A percentile compares a stretch with the other conserved stretches of the same genome.
phyloP scores from a whole-genome alignment of 2,329 filamentous ascomycete genomes.

The Talaromyces sp. region DNA sequence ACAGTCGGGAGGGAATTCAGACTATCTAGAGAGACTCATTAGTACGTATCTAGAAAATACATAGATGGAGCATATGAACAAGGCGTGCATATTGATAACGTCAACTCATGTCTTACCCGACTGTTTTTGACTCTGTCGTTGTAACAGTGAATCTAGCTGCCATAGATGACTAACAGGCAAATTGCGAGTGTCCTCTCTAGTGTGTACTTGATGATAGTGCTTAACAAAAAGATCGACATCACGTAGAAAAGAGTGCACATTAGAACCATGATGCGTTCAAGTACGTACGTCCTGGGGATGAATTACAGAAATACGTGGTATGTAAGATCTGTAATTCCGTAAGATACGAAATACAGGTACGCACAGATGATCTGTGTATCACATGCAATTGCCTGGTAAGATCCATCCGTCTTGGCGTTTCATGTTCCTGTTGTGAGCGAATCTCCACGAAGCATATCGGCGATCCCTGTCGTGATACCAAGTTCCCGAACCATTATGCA shows the following conservation, averaged over 20 bases:
- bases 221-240: neutral
- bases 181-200: neutral
- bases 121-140: neutral
- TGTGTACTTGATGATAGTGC: neutral
- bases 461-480: slow-evolving; percentile 3
- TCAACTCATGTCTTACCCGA: neutral
- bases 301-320: neutral
- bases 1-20: neutral
- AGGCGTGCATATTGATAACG: neutral
- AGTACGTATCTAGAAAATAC: neutral
- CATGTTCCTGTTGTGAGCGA: neutral
- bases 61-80: neutral
- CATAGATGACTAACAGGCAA: neutral
- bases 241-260: neutral
- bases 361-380: neutral
- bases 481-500: neutral
- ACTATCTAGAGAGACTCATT: neutral
- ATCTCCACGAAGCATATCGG: slow-evolving; percentile 1
- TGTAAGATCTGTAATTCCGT: neutral
- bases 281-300: neutral
- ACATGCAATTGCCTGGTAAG: neutral
- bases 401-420: slow-evolving; percentile 12
- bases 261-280: too few species aligned
- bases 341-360: neutral
- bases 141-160: neutral